These are phyloP conservation scores for Claviceps lovelessii DNA, from an alignment of 2,329 filamentous ascomycete genomes.

Conservation along the genomic window DNA sequence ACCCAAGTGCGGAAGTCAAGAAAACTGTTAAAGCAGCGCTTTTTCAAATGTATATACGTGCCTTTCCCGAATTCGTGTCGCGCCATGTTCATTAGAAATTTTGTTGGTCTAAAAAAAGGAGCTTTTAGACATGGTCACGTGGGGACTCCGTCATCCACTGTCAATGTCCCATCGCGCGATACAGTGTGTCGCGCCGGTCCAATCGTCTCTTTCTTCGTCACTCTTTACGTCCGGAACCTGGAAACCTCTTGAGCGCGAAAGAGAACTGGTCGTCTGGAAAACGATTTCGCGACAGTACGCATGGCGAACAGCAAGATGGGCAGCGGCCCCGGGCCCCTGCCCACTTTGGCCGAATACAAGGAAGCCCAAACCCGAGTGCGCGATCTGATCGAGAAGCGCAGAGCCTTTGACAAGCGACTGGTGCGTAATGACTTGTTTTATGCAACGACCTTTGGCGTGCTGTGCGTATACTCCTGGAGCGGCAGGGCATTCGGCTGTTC, in stretches of 20 bases:
- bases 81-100: not conserved
- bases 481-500: not conserved
- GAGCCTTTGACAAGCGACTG: conserved; percentile 23
- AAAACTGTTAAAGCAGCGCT: not conserved
- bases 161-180: not conserved
- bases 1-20: not conserved
- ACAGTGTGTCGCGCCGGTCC: not conserved
- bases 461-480: not conserved
- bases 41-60: not conserved
- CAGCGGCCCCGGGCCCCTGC: conserved; percentile 14
- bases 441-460: not conserved
- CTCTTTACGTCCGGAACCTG: not conserved
- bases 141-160: not conserved
- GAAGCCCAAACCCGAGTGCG: conserved; percentile 34
- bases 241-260: not conserved
- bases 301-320: conserved; percentile 23
- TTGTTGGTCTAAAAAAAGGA: not conserved
- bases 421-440: conserved; percentile 13
- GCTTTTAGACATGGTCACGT: not conserved
- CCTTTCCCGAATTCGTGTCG: not conserved
- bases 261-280: too few relatives aligned
- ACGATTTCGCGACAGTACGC: conserved; percentile 1
- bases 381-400: conserved; percentile 31
- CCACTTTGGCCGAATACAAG: conserved; percentile 33
- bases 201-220: not conserved